Conservation (phyloP, 139 green algal species). For the Coelastrella sp. region DNA sequence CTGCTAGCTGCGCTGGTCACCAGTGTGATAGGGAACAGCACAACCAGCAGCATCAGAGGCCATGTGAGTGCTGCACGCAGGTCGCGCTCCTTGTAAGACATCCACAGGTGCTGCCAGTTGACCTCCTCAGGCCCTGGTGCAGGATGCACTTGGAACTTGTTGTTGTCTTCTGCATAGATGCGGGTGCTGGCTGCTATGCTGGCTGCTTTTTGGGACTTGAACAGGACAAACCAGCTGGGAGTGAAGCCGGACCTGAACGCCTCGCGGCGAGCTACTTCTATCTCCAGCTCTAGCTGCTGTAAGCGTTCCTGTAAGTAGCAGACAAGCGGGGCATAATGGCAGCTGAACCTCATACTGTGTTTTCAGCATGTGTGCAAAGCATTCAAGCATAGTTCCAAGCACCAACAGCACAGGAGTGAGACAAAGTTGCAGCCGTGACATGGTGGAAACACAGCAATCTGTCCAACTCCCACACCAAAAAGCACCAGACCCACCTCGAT, state of each 20-base stretch:
- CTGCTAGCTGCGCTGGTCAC: conserved; percentile 52
- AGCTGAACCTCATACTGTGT: too few species aligned
- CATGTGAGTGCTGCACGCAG: conserved; percentile 59
- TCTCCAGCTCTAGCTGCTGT: conserved; percentile 46
- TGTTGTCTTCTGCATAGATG: conserved; percentile 66
- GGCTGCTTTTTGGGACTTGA: conserved; percentile 61
- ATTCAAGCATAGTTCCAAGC: too few species aligned
- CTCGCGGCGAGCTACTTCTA: conserved; percentile 50
- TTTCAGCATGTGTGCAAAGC: too few species aligned
- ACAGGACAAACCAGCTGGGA: conserved; percentile 73
- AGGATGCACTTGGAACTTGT: conserved; percentile 63
- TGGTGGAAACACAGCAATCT: background rate
- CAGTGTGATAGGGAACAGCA: conserved; percentile 70
- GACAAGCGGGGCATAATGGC: too few species aligned
- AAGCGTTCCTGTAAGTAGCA: conserved; percentile 40
- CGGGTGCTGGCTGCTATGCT: conserved; percentile 55
- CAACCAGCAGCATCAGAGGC: conserved; percentile 64
- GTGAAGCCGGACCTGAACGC: conserved; percentile 47
- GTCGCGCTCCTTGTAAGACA: conserved; percentile 62
- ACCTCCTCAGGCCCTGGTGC: conserved; percentile 79
- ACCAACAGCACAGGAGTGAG: too few species aligned
- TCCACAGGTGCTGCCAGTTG: conserved; percentile 73
- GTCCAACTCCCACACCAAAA: background rate
- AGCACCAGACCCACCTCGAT: background rate
- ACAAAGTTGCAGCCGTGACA: too few species aligned